Evolutionary conservation across 305 asterid species (phyloP).

Genomic region (Rubia balearica): DNA sequence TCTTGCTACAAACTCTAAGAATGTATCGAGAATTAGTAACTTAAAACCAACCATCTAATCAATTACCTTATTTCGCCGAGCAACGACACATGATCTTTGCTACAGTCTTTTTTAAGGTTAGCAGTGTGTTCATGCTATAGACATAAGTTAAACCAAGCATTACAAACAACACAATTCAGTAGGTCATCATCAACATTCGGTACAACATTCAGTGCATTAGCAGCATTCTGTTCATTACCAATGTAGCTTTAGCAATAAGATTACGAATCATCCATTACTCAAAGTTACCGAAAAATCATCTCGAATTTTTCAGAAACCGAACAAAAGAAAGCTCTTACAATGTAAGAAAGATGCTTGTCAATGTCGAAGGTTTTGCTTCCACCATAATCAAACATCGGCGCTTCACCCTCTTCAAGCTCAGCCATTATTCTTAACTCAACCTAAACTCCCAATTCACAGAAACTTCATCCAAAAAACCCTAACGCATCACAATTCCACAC

Average conservation of each 20-base stretch:
- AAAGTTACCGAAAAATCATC: conserved; percentile 10
- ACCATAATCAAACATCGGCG: conserved; percentile 47
- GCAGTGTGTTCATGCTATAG: background rate
- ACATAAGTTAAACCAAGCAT: background rate
- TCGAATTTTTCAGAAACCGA: conserved; percentile 14
- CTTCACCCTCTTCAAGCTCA: conserved; percentile 96
- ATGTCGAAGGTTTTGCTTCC: conserved; percentile 45
- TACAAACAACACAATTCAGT: background rate
- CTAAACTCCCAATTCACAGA: conserved; percentile 22
- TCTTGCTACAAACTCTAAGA: background rate
- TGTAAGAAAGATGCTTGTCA: conserved; percentile 76
- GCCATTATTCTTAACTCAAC: conserved; percentile 25
- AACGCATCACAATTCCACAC: conserved; percentile 27
- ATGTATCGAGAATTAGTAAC: background rate
- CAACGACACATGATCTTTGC: background rate
- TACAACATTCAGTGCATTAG: background rate
- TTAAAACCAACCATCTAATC: background rate
- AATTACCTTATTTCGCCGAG: background rate
- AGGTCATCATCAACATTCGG: background rate
- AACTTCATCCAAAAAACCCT: conserved; percentile 41
- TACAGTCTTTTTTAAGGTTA: background rate
- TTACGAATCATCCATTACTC: conserved; percentile 13
- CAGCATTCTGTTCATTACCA: background rate
- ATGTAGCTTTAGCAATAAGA: conserved; percentile 8
- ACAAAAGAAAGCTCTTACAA: conserved; percentile 57